Percentiles rank a stretch among this genome's conserved stretches.
phyloP scores from a whole-genome alignment of 129 eudicot genomes.

The Flaveria robusta region DNA sequence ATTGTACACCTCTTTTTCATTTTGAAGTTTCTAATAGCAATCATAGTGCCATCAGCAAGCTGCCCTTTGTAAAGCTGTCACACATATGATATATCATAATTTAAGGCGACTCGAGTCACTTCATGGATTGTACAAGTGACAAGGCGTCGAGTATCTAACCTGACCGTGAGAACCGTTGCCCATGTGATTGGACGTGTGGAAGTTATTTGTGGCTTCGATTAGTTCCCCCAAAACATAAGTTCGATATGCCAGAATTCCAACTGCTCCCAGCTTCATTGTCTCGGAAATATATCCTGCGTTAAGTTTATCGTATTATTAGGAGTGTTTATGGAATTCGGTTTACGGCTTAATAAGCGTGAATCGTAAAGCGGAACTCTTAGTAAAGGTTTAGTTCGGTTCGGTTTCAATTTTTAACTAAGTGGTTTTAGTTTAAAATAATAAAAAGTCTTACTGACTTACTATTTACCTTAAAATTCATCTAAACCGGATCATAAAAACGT shows the following conservation, averaged over 20 bases:
- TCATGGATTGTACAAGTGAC: no score
- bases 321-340: background rate
- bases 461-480: no score
- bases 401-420: no score
- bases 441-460: no score
- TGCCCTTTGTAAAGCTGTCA: constrained; percentile 65
- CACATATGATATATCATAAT: constrained; percentile 8
- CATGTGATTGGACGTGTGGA: constrained; percentile 38
- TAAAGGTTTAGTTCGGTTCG: no score
- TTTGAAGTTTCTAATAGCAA: constrained; percentile 60
- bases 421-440: no score
- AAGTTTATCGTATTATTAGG: background rate
- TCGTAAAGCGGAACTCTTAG: no score
- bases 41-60: constrained; percentile 54
- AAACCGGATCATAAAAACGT: no score
- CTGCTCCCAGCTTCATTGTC: constrained; percentile 63
- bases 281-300: constrained; percentile 68
- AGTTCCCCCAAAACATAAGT: constrained; percentile 61
- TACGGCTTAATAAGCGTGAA: no score
- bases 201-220: constrained; percentile 66
- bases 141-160: constrained; percentile 30
- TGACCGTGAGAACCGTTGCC: constrained; percentile 53
- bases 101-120: background rate
- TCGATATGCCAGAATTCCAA: constrained; percentile 52
- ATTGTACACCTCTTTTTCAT: constrained; percentile 48